phyloP scores from a whole-genome alignment of 148 eudicot species.

The Dysphania ambrosioides region DNA sequence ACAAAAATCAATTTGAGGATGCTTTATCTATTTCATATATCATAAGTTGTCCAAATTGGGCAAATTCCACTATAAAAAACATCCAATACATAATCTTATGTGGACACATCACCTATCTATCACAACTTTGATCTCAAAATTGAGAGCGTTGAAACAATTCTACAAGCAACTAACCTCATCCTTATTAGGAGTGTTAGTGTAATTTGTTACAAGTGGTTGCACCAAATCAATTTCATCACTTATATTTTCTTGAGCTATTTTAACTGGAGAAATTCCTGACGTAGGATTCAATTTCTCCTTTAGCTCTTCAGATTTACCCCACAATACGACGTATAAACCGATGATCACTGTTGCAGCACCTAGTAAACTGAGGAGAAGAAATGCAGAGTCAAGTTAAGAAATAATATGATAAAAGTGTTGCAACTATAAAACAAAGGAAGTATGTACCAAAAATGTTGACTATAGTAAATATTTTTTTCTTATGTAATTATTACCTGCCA shows the following conservation, averaged over 20 bases:
- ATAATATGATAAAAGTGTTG: neutral
- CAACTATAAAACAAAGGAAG: neutral
- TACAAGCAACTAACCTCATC: neutral
- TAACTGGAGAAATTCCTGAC: neutral
- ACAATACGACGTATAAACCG: constrained; percentile 60
- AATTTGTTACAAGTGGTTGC: constrained; percentile 24
- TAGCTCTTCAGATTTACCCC: constrained; percentile 53
- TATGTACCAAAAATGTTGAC: neutral
- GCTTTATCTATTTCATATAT: too few species aligned
- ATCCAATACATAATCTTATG: neutral
- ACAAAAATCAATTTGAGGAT: too few species aligned
- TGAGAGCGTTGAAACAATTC: neutral
- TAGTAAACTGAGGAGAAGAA: constrained; percentile 42
- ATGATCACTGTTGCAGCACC: constrained; percentile 51
- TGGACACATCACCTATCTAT: neutral
- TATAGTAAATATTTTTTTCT: neutral
- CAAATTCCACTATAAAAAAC: neutral
- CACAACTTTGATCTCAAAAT: neutral
- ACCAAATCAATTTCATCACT: constrained; percentile 17
- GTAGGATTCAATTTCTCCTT: neutral
- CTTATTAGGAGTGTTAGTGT: neutral
- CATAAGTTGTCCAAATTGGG: neutral
- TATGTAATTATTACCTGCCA: constrained; percentile 47
- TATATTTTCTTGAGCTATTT: neutral
- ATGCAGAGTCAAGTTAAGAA: neutral